Evolutionary conservation across 2,329 filamentous ascomycete genomes (phyloP), one percentile per base, ranked within the genome.

Genomic region (Hypomyces rosellus): DNA sequence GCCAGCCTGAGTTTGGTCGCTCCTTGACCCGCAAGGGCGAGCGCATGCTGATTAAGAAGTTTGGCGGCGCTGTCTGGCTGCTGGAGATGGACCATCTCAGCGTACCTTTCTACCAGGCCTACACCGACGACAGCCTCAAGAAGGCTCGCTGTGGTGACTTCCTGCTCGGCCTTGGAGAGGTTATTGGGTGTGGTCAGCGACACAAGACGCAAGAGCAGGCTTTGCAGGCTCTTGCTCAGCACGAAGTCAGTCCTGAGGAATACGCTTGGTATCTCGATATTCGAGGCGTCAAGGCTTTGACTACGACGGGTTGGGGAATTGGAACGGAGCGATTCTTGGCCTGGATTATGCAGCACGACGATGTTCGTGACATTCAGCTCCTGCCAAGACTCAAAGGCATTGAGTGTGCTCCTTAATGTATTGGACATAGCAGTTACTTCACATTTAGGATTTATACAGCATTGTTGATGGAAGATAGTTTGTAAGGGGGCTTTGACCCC

Each of bases 11-110:
- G 34, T 48, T n/a, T 30, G 45, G 45, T 8, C 45, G 45, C 15
- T 37, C n/a, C 12, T 34, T 48, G 34, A 48, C 13, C n/a, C 45
- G 45, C 36, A 48, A 40, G 36, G 45, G 45, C 16, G 45, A 48
- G 20, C 45, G 25, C 11, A 25, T 25, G 13, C 45, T 48, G 11
- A 30, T 48, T 25, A 36, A n/a, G 13, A 16, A 30, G 16, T 48
- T 48, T 20, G 34, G 45, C 33, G 34, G 45, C 45, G 45, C 45
- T 5, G 15, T n/a, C 36, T 48, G 45, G 45, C 14, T 48, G 14
- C 13, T 48, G 5, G 45, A 48, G 36, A 48, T 48, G 45, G 56
- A 36, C 34, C 34, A 44, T n/a, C 41, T 44, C 41, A 30, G 41
- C 41, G 41, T 44, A 9, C 41, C 41, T 25, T 44, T 44, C 41